These are phyloP conservation scores for Calonectria hawksworthii DNA, from an alignment of 2,329 filamentous ascomycete genomes.

Conservation along the genomic window DNA sequence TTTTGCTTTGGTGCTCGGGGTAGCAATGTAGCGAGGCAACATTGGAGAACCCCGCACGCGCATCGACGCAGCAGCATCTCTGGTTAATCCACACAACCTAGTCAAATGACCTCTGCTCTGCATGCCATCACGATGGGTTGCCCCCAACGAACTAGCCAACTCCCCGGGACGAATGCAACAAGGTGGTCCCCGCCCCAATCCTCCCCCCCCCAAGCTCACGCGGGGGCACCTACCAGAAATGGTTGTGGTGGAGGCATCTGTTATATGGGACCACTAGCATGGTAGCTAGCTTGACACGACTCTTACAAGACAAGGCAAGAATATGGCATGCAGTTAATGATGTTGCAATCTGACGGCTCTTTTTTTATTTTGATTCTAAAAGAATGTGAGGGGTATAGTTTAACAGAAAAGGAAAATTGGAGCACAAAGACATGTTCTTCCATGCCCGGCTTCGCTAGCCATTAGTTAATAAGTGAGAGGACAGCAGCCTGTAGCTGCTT, in stretches of 20 bases:
- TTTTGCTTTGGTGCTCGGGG: background rate
- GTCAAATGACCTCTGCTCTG: background rate
- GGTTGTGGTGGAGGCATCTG: too few relatives aligned
- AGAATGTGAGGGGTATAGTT: slow-evolving; percentile 18
- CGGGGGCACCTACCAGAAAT: background rate
- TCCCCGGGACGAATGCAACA: background rate
- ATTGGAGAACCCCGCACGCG: background rate
- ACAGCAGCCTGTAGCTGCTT: slow-evolving; percentile 30
- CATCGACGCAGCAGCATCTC: background rate
- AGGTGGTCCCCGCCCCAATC: background rate
- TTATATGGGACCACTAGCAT: too few relatives aligned
- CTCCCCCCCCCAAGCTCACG: background rate
- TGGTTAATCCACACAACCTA: background rate
- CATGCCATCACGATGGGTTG: background rate
- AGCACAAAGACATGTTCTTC: slow-evolving; percentile 8
- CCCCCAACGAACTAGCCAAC: background rate
- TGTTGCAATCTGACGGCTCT: slow-evolving; percentile 13
- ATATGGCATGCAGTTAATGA: background rate
- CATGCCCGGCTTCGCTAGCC: background rate
- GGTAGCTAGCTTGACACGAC: too few relatives aligned
- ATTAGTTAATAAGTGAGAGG: slow-evolving; percentile 31
- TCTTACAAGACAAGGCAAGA: background rate
- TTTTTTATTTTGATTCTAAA: slow-evolving; percentile 17
- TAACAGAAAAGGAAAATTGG: slow-evolving; percentile 1
- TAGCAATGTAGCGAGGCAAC: background rate